Percentiles rank a stretch among this genome's conserved stretches.
Conservation (phyloP, 352 stramenopile species). For the Pythium scleroteichum region DNA sequence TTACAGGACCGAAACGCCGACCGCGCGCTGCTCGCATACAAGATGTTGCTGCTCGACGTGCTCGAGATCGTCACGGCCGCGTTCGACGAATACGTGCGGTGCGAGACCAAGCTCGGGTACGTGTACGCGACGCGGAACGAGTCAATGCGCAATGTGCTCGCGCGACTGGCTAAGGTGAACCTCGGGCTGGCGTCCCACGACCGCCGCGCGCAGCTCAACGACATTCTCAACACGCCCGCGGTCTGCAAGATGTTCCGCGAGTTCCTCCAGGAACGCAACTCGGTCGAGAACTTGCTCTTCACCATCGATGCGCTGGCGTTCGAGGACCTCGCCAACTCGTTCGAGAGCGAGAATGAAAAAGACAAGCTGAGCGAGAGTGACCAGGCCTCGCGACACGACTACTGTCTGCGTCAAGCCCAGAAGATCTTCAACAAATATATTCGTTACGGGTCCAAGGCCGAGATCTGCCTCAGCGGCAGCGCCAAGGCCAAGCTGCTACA, state of each 20-base stretch:
- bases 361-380: slow-evolving; percentile 16
- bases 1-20: slow-evolving; percentile 47
- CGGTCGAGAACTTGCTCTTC: slow-evolving; percentile 64
- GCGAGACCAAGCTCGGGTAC: slow-evolving; percentile 42
- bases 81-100: slow-evolving; percentile 60
- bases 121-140: slow-evolving; percentile 34
- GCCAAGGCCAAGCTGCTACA: slow-evolving; percentile 53
- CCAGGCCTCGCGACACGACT: slow-evolving; percentile 45
- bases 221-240: slow-evolving; percentile 48
- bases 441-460: slow-evolving; percentile 66
- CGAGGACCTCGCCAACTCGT: slow-evolving; percentile 65
- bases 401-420: slow-evolving; percentile 57
- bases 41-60: slow-evolving; percentile 66
- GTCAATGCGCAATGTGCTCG: slow-evolving; percentile 59
- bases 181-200: slow-evolving; percentile 34
- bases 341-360: slow-evolving; percentile 25
- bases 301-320: slow-evolving; percentile 67
- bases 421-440: slow-evolving; percentile 85
- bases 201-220: slow-evolving; percentile 47
- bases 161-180: slow-evolving; percentile 44
- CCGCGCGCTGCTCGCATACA: slow-evolving; percentile 46
- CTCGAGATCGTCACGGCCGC: slow-evolving; percentile 52
- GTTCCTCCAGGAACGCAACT: slow-evolving; percentile 57
- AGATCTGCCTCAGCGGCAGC: slow-evolving; percentile 47
- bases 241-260: slow-evolving; percentile 60